Conservation (phyloP, 1,139 yeast genomes). For the Suhomyces atakaporum region DNA sequence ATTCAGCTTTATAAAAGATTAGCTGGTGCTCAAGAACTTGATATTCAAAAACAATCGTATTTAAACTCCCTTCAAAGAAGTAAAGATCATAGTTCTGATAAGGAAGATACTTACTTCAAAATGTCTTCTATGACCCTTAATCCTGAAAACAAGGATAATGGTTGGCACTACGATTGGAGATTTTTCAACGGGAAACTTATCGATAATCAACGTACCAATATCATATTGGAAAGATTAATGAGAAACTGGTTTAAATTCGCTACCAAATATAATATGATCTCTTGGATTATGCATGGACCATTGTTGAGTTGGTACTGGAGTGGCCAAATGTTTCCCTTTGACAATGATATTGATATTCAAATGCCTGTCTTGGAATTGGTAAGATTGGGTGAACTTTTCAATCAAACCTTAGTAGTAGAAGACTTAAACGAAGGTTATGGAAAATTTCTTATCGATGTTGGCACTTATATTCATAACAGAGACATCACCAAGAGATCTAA, state of each 20-base stretch:
- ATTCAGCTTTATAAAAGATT: slow-evolving; percentile 11
- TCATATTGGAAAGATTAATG: slow-evolving; percentile 35
- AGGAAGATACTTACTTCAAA: slow-evolving; percentile 22
- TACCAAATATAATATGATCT: slow-evolving; percentile 33
- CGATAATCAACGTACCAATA: slow-evolving; percentile 19
- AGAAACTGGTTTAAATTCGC: slow-evolving; percentile 40
- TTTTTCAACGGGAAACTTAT: slow-evolving; percentile 22
- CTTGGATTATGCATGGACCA: slow-evolving; percentile 27
- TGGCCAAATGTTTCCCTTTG: slow-evolving; percentile 26
- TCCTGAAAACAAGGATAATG: slow-evolving; percentile 21
- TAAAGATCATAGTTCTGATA: slow-evolving; percentile 12
- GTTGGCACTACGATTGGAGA: slow-evolving; percentile 28
- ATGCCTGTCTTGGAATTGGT: slow-evolving; percentile 23
- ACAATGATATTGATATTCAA: slow-evolving; percentile 23
- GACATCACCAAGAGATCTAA: slow-evolving; percentile 22
- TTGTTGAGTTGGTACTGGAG: slow-evolving; percentile 26
- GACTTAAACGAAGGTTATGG: slow-evolving; percentile 30
- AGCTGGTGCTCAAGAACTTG: slow-evolving; percentile 9
- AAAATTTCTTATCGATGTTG: slow-evolving; percentile 27
- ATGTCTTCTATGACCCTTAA: slow-evolving; percentile 19
- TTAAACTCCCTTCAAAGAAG: slow-evolving; percentile 25
- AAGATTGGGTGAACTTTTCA: slow-evolving; percentile 18
- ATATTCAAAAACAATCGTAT: slow-evolving; percentile 19
- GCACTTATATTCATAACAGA: slow-evolving; percentile 27
- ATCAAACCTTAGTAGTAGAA: slow-evolving; percentile 26